Base-by-base conservation (phyloP, 179 eudicot genomes). In the Beta lomatogona region DNA sequence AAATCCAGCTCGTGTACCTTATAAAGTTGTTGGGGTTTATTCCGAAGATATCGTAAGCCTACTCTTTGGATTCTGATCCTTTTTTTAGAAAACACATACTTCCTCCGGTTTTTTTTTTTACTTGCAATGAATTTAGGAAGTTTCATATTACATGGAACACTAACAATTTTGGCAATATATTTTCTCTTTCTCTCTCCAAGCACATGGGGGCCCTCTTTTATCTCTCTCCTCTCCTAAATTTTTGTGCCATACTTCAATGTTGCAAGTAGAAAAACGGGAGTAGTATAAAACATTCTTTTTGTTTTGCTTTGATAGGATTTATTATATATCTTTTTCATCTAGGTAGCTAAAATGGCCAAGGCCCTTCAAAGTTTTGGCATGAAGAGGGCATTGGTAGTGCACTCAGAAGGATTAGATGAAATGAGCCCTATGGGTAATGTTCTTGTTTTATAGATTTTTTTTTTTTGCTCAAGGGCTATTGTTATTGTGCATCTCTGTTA, bases 281-380 rank as follows among this genome's bases (percentile, higher is more conserved):
- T 1, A 36, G 41, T 36, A 36, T 36, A 36, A 36, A 36, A 36
- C 41, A 36, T 36, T 72, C n/a, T 41, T 55, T 31, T 58, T 84
- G 41, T 71, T 10, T 12, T 19, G n/a, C 57, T 48, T 75, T 41
- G 9, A 36, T 57, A 41, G 41, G 77, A 55, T 57, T 75, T 14
- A 14, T 54, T 50, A 36, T 31, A 52, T 41, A 2, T 63, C 44
- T 82, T 48, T 16, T 57, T 72, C 72, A 48, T 31, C 22, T 76
- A 93, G 98, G 97, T 95, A 64, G 75, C 84, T 36, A 94, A 92
- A 87, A 95, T 95, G 97, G 97, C 99, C 8, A 89, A 91, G 65
- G 97, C 99, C 60, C 94, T 95, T 76, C 99, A 95, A 86, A 71
- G 88, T 50, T 95, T 95, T 85, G 98, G 99, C 89, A 95, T 95